A percentile compares a stretch with the other conserved stretches of the same genome.
Evolutionary conservation across 257 asterid genomes (phyloP).

Genomic region (Nicotiana otophora): DNA sequence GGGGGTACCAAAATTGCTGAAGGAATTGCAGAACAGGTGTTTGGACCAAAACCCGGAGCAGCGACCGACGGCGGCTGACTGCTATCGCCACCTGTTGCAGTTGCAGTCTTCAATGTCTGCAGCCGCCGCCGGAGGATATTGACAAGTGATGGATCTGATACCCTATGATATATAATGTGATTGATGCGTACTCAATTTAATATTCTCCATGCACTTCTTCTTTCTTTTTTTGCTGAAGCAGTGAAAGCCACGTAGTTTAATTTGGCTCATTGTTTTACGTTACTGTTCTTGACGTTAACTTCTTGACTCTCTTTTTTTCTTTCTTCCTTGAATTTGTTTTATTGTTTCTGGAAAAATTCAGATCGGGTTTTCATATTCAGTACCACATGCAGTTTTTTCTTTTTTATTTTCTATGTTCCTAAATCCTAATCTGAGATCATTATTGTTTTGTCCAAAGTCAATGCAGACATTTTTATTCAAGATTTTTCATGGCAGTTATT

Average conservation of each 20-base stretch:
- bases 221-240: not conserved
- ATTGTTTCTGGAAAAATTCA: not conserved
- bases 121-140: slow-evolving; percentile 28
- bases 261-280: not conserved
- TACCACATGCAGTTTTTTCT: not conserved
- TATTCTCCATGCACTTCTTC: slow-evolving; percentile 8
- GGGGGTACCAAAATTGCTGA: slow-evolving; percentile 32
- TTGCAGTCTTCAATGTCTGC: slow-evolving; percentile 46
- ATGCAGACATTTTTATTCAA: not conserved
- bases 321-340: not conserved
- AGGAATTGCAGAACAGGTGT: slow-evolving; percentile 44
- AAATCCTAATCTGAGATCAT: not conserved
- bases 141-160: slow-evolving; percentile 14
- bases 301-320: not conserved
- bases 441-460: not conserved
- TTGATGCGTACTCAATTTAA: slow-evolving; percentile 8
- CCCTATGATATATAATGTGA: not conserved
- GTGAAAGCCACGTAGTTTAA: not conserved
- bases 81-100: slow-evolving; percentile 51
- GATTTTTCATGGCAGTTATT: not conserved
- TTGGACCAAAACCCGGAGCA: slow-evolving; percentile 48
- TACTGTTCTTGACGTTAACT: not conserved
- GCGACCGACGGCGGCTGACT: slow-evolving; percentile 55
- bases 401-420: too few species aligned
- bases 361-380: not conserved